Evolutionary conservation across 805 yeast genomes (phyloP), one percentile per base, ranked within the genome.

Genomic region (Kazachstania viticola): DNA sequence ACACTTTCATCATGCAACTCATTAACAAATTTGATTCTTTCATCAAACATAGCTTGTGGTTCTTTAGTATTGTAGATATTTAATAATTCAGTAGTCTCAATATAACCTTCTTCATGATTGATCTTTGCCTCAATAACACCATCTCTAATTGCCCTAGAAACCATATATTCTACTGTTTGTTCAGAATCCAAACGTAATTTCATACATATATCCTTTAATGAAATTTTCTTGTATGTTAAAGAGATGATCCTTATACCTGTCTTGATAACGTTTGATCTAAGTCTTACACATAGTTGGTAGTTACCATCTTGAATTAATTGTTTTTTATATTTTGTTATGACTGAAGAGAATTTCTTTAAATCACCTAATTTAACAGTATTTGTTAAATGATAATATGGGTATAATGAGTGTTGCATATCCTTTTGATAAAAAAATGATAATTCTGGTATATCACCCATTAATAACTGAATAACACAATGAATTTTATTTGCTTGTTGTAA

Each of bases 381-480:
- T 14, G 95, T 79, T 27, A 91, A 79, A 37, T 77, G 79, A 43
- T 81, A 75, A 54, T 91, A 91, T 21, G 97, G 95, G 39, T 64
- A 68, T 38, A 85, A 66, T 3, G 80, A 67, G 31, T 66, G 64
- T 41, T 72, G 74, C 48, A 75, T 61, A 28, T 63, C 60, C 12
- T 71, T 61, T 48, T 81, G 79, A 45, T 73, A 72, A 66, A 91
- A 91, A 23, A 73, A 71, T 30, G 84, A 68, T 42, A 93, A 66
- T 48, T 84, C 95, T 13, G 98, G 98, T 43, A 91, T 79, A 47
- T 91, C 98, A 36, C 99, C 98, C 73, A 88, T 87, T 47, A 91
- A 72, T 50, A 91, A 66, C 61, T 91, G 95, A 46, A 91, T 82
- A 37, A 87, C 69, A 39, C 88, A 80, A 51, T 75, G 79, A 45